Percentiles rank a stretch among this genome's conserved stretches.
Evolutionary conservation across 73 alveolate genomes (phyloP).

Genomic region (Stentor roeselii): DNA sequence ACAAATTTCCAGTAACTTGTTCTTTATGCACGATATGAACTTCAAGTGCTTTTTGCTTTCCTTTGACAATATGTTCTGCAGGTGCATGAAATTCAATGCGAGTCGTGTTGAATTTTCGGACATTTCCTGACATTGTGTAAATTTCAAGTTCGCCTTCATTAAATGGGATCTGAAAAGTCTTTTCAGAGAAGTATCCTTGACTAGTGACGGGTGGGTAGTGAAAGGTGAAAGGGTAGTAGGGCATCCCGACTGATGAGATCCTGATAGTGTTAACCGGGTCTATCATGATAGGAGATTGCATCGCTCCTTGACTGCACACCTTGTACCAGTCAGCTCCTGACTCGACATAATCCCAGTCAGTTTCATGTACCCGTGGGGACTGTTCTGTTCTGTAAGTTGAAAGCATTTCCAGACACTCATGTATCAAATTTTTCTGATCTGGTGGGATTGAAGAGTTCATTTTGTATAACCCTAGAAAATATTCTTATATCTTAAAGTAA

Average conservation of each 20-base stretch:
- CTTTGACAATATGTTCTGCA: constrained; percentile 15
- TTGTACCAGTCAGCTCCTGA: constrained; percentile 3
- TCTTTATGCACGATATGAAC: constrained; percentile 16
- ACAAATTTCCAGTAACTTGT: not conserved
- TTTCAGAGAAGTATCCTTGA: not conserved
- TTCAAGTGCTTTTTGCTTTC: constrained; percentile 4
- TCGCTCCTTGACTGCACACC: not conserved
- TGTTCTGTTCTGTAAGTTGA: not conserved
- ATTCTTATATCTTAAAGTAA: too few species aligned
- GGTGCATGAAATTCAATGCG: constrained; percentile 7
- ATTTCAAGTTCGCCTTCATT: not conserved
- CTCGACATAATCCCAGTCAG: not conserved
- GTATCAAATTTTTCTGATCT: not conserved
- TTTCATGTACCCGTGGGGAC: not conserved
- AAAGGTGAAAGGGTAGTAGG: not conserved
- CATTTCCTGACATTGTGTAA: not conserved
- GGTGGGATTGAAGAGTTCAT: not conserved
- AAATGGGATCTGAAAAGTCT: not conserved
- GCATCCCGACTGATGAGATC: not conserved
- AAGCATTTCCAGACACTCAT: not conserved
- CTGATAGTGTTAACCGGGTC: not conserved
- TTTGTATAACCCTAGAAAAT: too few species aligned
- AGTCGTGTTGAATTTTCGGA: not conserved
- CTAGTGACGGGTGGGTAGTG: not conserved
- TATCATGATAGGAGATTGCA: not conserved